Percentiles rank a stretch among this genome's conserved stretches.
These are phyloP conservation scores for Saccharomycopsis malanga DNA, from an alignment of 805 yeast species.

Conservation along the genomic window DNA sequence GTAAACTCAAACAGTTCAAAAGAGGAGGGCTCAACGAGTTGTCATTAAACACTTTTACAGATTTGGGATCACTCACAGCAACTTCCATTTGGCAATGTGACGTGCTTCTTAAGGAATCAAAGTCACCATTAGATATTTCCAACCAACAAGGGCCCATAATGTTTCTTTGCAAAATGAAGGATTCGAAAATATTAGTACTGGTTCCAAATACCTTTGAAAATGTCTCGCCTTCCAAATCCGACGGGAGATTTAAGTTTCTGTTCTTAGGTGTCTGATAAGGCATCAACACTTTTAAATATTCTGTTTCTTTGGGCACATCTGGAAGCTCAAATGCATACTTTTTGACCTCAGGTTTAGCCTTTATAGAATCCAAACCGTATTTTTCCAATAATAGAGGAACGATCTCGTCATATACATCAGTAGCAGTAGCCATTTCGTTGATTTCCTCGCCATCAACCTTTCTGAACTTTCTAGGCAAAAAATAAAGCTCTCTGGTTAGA, in stretches of 20 bases:
- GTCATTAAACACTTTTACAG: slow-evolving; percentile 41
- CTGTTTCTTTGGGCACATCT: slow-evolving; percentile 70
- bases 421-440: slow-evolving; percentile 40
- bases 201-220: slow-evolving; percentile 78
- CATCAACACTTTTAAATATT: slow-evolving; percentile 68
- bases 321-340: slow-evolving; percentile 87
- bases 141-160: slow-evolving; percentile 99
- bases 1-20: slow-evolving; percentile 63
- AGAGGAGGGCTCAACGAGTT: slow-evolving; percentile 47
- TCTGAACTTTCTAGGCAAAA: slow-evolving; percentile 54
- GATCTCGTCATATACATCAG: slow-evolving; percentile 75
- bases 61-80: slow-evolving; percentile 42
- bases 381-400: slow-evolving; percentile 55
- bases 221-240: slow-evolving; percentile 66
- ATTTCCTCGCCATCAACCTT: slow-evolving; percentile 24
- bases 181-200: slow-evolving; percentile 66
- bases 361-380: slow-evolving; percentile 54
- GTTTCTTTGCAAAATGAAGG: slow-evolving; percentile 72
- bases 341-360: slow-evolving; percentile 61
- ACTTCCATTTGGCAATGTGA: slow-evolving; percentile 82
- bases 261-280: slow-evolving; percentile 65
- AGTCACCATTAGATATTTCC: slow-evolving; percentile 58
- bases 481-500: slow-evolving; percentile 62
- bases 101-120: slow-evolving; percentile 48
- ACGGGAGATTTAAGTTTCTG: slow-evolving; percentile 43